Evolutionary conservation across 305 asterid species (phyloP).

Genomic region (Solanum hybrid): DNA sequence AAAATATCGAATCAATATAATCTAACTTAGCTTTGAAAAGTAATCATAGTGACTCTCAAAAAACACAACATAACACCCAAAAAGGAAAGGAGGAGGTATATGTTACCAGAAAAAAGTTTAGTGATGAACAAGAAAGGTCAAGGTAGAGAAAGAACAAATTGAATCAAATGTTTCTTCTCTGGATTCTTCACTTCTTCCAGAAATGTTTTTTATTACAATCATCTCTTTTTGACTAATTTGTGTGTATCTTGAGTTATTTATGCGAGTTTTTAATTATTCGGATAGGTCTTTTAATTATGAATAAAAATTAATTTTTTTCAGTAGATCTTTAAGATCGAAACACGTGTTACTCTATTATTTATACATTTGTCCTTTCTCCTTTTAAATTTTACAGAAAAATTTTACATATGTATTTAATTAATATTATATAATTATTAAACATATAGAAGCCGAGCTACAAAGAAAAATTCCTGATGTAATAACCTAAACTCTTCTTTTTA

Average conservation of each 20-base stretch:
- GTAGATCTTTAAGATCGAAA: not conserved
- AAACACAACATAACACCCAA: too few relatives aligned
- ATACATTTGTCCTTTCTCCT: not conserved
- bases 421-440: too few relatives aligned
- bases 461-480: too few relatives aligned
- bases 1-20: too few relatives aligned
- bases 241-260: not conserved
- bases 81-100: not conserved
- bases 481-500: too few relatives aligned
- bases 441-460: too few relatives aligned
- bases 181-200: constrained; percentile 31
- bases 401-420: not conserved
- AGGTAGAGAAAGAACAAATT: constrained; percentile 31
- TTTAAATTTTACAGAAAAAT: not conserved
- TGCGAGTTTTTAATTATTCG: not conserved
- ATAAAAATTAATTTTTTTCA: too few relatives aligned
- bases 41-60: too few relatives aligned
- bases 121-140: constrained; percentile 57
- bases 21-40: too few relatives aligned
- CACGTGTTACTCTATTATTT: too few relatives aligned
- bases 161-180: constrained; percentile 44
- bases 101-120: not conserved
- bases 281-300: not conserved
- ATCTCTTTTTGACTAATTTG: not conserved
- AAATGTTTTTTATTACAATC: constrained; percentile 23